A percentile compares a stretch with the other conserved stretches of the same genome.
Conservation (phyloP, 2,329 filamentous ascomycete genomes). For the Claviceps arundinis region DNA sequence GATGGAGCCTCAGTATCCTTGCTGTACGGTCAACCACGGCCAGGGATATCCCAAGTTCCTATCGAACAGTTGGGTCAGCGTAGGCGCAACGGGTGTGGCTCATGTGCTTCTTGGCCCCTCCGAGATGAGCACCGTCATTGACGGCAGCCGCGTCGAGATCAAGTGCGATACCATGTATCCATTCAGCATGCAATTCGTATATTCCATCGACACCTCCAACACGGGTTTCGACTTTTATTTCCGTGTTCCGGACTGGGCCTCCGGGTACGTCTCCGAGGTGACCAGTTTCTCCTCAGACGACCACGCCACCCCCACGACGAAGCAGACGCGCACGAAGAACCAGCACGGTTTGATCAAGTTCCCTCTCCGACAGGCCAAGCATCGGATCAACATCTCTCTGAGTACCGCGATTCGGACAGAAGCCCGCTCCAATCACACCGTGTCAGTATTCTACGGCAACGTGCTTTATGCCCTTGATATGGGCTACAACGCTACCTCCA, state of each 20-base stretch:
- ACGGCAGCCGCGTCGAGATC: constrained; percentile 22
- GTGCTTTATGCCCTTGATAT: constrained; percentile 30
- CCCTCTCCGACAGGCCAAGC: constrained; percentile 8
- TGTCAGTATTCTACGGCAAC: constrained; percentile 29
- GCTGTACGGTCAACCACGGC: constrained; percentile 45
- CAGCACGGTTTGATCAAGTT: constrained; percentile 13
- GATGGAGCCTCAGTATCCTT: constrained; percentile 37
- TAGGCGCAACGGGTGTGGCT: constrained; percentile 29
- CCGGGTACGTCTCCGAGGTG: neutral
- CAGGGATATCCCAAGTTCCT: constrained; percentile 44
- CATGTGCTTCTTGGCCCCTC: constrained; percentile 37
- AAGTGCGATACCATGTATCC: constrained; percentile 35
- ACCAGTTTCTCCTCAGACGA: neutral
- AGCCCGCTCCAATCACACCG: constrained; percentile 19
- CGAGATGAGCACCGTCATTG: constrained; percentile 24
- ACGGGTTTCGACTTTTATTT: constrained; percentile 15
- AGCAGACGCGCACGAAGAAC: neutral
- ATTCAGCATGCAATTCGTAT: constrained; percentile 14
- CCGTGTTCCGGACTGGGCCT: constrained; percentile 16
- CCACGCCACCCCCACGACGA: neutral
- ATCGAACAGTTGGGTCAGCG: constrained; percentile 30
- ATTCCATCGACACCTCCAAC: constrained; percentile 15
- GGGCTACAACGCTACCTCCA: constrained; percentile 14
- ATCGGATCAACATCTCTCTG: constrained; percentile 10
- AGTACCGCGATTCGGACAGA: constrained; percentile 11